A percentile compares a stretch with the other conserved stretches of the same genome.
Evolutionary conservation across 352 stramenopile genomes (phyloP).

Genomic region (Phytopythium aichiense): DNA sequence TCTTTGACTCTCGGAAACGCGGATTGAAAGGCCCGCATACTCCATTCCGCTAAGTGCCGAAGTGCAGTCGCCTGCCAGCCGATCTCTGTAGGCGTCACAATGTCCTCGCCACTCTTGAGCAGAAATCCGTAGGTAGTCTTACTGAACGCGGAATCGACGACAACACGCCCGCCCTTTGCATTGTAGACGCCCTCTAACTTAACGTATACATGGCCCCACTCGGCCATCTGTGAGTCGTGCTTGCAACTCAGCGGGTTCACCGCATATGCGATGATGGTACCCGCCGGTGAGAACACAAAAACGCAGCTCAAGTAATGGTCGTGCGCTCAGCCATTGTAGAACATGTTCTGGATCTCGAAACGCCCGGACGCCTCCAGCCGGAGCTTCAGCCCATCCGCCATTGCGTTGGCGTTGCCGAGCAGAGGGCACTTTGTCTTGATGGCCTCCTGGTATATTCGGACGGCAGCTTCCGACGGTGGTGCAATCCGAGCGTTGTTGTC

Average conservation of each 20-base stretch:
- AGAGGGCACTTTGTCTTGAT: not conserved
- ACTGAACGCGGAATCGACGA: no score
- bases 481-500: not conserved
- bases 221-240: no score
- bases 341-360: constrained; percentile 13
- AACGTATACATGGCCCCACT: no score
- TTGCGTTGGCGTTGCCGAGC: not conserved
- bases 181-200: no score
- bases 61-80: not conserved
- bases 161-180: no score
- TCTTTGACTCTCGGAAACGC: not conserved
- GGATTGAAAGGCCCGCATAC: not conserved
- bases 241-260: constrained; percentile 11
- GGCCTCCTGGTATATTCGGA: no score
- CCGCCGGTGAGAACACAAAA: constrained; percentile 28
- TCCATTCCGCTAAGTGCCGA: not conserved
- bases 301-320: constrained; percentile 25
- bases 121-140: no score
- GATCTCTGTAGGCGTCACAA: no score
- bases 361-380: constrained; percentile 8
- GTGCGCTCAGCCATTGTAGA: no score
- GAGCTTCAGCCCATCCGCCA: constrained; percentile 29
- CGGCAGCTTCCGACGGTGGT: no score
- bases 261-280: constrained; percentile 19
- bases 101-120: no score